Conservation (phyloP, 2,329 filamentous ascomycete genomes). For the Epichloe coenophiala region DNA sequence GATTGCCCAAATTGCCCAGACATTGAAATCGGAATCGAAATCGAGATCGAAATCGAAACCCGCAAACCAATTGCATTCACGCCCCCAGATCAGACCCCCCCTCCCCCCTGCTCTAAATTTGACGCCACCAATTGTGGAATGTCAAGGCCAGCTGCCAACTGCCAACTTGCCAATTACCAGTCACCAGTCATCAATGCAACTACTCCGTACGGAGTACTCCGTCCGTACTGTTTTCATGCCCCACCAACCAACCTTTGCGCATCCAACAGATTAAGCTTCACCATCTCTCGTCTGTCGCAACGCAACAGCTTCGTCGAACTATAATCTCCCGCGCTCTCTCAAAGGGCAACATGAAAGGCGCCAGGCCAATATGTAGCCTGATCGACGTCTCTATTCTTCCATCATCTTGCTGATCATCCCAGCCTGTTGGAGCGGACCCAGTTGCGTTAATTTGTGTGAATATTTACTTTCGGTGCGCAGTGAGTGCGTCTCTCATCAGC, state of each 20-base stretch:
- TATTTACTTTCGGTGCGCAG: neutral
- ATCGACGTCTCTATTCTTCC: neutral
- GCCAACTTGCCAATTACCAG: too few species aligned
- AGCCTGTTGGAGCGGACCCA: neutral
- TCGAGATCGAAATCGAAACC: too few species aligned
- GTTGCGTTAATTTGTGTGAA: neutral
- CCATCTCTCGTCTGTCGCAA: neutral
- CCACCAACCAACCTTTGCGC: neutral
- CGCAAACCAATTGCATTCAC: too few species aligned
- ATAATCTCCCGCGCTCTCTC: neutral
- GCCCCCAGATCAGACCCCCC: neutral
- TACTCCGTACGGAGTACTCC: too few species aligned
- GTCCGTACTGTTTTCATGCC: neutral
- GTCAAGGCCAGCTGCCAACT: too few species aligned
- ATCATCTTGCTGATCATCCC: neutral
- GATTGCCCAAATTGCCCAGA: too few species aligned
- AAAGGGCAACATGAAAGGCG: neutral
- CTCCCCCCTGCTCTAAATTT: too few species aligned
- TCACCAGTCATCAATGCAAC: too few species aligned
- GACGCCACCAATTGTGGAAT: neutral
- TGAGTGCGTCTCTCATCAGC: neutral
- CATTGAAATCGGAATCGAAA: too few species aligned
- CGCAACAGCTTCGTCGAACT: neutral
- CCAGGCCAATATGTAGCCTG: neutral
- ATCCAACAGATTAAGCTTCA: neutral